Percentiles rank a stretch among this genome's conserved stretches.
Evolutionary conservation across 306 rosid genomes (phyloP).

Genomic region (Acacia crassicarpa): DNA sequence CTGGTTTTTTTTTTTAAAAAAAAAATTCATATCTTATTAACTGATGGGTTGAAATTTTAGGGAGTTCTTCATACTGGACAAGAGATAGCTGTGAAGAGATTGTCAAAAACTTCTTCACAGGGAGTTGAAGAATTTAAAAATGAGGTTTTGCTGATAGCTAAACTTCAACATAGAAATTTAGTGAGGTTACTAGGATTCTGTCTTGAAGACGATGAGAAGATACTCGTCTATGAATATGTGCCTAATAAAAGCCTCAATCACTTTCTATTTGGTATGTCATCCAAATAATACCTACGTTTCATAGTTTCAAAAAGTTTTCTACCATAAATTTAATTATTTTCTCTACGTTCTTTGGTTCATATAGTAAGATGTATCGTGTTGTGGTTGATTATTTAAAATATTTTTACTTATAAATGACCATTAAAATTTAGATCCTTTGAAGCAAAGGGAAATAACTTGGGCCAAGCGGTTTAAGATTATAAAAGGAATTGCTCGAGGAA

Average conservation of each 20-base stretch:
- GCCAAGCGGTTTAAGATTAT: slow-evolving; percentile 40
- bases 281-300: too few species aligned
- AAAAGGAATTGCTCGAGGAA: slow-evolving; percentile 58
- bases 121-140: slow-evolving; percentile 67
- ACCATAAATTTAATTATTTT: neutral
- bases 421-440: slow-evolving; percentile 30
- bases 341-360: neutral
- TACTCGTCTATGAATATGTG: slow-evolving; percentile 69
- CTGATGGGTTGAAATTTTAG: slow-evolving; percentile 34
- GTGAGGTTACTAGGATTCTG: slow-evolving; percentile 68
- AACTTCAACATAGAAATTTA: slow-evolving; percentile 77
- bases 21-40: neutral
- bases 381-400: neutral
- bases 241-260: slow-evolving; percentile 64
- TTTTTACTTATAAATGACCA: neutral
- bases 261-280: slow-evolving; percentile 55
- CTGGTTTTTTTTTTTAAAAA: too few species aligned
- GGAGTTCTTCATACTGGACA: slow-evolving; percentile 52
- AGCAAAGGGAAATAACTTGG: slow-evolving; percentile 49
- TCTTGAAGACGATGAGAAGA: slow-evolving; percentile 49
- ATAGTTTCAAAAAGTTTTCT: neutral
- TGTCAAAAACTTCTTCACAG: slow-evolving; percentile 54
- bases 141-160: slow-evolving; percentile 61
- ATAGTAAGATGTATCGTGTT: neutral
- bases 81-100: slow-evolving; percentile 70